Base-by-base conservation (phyloP, 2,329 filamentous ascomycete species). In the Tolypocladium tundrense region DNA sequence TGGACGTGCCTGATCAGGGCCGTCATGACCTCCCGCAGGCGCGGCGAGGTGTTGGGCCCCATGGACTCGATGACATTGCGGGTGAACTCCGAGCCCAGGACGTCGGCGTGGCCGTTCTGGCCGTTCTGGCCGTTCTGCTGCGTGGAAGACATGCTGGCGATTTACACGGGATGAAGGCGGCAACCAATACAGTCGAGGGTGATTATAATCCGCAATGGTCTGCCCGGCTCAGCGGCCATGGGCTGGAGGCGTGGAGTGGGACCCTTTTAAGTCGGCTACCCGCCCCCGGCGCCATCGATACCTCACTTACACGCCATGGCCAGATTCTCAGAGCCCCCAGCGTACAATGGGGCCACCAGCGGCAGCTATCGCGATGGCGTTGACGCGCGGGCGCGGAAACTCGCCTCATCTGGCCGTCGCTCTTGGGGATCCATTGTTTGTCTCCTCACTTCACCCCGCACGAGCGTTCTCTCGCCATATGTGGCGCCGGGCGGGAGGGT, bases 1-100 rank as follows among this genome's bases (percentile, higher is more conserved):
- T 94, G 90, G 58, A 93, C 77, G 74, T 93, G 89, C 58, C 77
- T 79, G 68, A 92, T 85, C 60, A 92, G 75, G 37, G 82, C 80
- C 54, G 80, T 71, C 75, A 93, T 80, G 69, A 93, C 80, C 65
- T 85, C 77, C 59, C 86, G 82, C 66, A 87, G 80, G 48, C 90
- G 82, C 39, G 88, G 84, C 62, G 81, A 77, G 11, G 88, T 86
- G 61, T 87, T 83, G 63, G 88, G 86, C 5, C 89, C 87, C 71
- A 90, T 91, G 61, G 86, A 81, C 60, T 87, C 81, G 69, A 93
- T 82, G 69, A 93, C 88, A 64, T 80, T 77, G 64, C 84, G 73
- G 48, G 90, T 94, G 78, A 93, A 92, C 73, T 77, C 72, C 27
- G 70, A 68, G 43, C 72, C 73, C 2, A 75, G 65, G 27, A 62